phyloP scores from a whole-genome alignment of 73 alveolate species.

The Tetrahymena borealis region DNA sequence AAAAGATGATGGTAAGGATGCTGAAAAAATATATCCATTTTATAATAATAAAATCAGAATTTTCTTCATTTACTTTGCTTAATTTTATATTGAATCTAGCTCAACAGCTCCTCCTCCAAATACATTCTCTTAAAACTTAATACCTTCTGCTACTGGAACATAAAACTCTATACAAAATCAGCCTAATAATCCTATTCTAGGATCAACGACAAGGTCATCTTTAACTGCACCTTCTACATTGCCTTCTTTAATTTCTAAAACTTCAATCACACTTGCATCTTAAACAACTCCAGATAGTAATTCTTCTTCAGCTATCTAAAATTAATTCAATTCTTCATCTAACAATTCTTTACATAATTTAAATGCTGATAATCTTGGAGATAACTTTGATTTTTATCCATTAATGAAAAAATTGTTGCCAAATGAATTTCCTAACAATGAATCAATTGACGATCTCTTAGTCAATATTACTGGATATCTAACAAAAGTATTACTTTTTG shows the following conservation, averaged over 20 bases:
- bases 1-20: neutral
- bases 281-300: neutral
- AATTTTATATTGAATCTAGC: neutral
- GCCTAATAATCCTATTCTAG: no score
- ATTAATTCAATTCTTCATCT: neutral
- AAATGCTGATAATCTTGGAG: neutral
- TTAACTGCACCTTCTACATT: no score
- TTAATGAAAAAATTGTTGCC: neutral
- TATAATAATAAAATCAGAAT: neutral
- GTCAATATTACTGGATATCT: neutral
- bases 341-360: neutral
- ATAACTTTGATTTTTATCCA: neutral
- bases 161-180: no score
- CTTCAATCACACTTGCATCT: neutral
- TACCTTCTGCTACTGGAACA: no score
- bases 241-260: neutral
- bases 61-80: neutral
- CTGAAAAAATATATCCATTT: neutral
- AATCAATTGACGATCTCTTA: neutral
- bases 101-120: neutral
- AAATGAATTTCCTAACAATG: neutral
- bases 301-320: neutral
- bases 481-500: neutral
- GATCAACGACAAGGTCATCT: no score
- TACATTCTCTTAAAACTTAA: neutral